Conservation (phyloP, 1,284 basidiomycete genomes). For the Macrocystidia cucumis region DNA sequence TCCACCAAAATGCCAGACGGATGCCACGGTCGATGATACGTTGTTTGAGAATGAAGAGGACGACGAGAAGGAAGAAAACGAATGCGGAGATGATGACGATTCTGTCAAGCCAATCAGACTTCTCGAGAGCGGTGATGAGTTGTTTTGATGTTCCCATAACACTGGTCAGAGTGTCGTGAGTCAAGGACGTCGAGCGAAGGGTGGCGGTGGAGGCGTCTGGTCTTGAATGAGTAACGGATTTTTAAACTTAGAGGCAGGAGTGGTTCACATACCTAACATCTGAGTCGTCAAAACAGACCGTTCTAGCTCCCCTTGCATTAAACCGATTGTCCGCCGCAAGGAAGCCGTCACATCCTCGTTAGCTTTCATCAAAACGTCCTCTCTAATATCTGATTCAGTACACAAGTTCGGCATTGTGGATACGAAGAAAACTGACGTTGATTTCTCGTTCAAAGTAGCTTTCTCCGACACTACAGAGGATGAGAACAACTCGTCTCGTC, state of each 20-base stretch:
- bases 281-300: conserved; percentile 81
- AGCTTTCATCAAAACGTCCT: conserved; percentile 82
- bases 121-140: conserved; percentile 80
- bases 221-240: too few relatives aligned
- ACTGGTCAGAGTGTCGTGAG: conserved; percentile 73
- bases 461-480: conserved; percentile 41
- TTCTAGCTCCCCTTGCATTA: conserved; percentile 90
- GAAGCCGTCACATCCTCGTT: conserved; percentile 85
- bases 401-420: too few relatives aligned
- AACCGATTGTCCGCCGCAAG: conserved; percentile 71
- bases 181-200: conserved; percentile 63
- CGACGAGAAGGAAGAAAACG: conserved; percentile 76
- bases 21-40: conserved; percentile 72
- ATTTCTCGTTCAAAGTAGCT: conserved; percentile 41
- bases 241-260: too few relatives aligned
- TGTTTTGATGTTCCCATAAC: conserved; percentile 76
- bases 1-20: conserved; percentile 75
- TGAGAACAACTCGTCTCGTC: conserved; percentile 57
- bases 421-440: conserved; percentile 33
- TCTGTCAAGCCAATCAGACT: conserved; percentile 88
- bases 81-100: conserved; percentile 75
- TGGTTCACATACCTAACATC: conserved; percentile 63
- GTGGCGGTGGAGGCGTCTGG: conserved; percentile 78
- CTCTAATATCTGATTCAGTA: conserved; percentile 32
- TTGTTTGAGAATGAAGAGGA: conserved; percentile 82